phyloP scores from a whole-genome alignment of 148 eudicot species.

The Fallopia convolvulus region DNA sequence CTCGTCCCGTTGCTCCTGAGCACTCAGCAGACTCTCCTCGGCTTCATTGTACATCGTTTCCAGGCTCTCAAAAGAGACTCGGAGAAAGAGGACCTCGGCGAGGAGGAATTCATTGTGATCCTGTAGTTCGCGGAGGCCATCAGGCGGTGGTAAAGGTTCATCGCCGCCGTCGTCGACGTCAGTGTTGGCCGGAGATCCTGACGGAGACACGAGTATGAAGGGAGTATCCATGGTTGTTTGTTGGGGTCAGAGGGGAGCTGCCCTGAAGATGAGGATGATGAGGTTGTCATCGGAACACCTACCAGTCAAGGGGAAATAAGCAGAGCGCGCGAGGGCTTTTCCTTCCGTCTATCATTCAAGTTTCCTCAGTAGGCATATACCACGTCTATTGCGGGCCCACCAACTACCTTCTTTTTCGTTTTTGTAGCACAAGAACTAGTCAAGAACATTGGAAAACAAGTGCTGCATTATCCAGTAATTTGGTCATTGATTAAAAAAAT shows the following conservation, averaged over 20 bases:
- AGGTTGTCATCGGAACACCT: constrained; percentile 19
- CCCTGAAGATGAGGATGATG: not conserved
- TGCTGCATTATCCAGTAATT: no score
- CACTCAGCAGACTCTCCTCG: constrained; percentile 23
- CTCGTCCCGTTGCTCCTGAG: constrained; percentile 23
- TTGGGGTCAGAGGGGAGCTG: constrained; percentile 1
- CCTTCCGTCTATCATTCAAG: constrained; percentile 3
- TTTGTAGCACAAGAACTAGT: no score
- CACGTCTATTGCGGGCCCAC: no score
- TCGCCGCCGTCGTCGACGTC: not conserved
- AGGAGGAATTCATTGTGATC: constrained; percentile 16
- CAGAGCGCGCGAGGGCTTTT: constrained; percentile 3
- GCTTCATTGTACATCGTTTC: constrained; percentile 13
- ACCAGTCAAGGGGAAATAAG: constrained; percentile 18
- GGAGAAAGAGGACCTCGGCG: constrained; percentile 25
- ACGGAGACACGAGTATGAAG: constrained; percentile 3
- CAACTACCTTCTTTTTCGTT: no score
- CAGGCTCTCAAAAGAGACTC: constrained; percentile 14
- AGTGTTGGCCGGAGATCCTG: not conserved
- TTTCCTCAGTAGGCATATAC: not conserved
- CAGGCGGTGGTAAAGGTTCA: not conserved
- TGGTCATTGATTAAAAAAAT: no score
- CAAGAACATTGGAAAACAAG: no score
- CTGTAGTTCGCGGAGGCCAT: constrained; percentile 13
- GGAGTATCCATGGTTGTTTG: constrained; percentile 20